Evolutionary conservation across 495 filamentous ascomycete genomes (phyloP).

Genomic region (Bathelium albidoporum): DNA sequence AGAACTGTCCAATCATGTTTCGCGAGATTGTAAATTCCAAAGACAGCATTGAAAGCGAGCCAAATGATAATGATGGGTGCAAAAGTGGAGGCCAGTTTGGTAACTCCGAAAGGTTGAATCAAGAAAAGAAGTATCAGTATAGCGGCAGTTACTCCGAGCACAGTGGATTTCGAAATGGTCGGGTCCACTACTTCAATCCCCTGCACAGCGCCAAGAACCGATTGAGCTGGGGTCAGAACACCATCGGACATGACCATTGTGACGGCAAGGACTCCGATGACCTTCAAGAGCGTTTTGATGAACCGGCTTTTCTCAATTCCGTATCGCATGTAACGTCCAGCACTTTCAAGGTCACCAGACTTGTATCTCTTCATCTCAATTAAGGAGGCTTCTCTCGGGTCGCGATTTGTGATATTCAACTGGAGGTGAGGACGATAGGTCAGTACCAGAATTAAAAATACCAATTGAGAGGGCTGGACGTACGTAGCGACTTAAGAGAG

Average conservation of each 20-base stretch:
- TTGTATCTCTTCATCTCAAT: constrained; percentile 48
- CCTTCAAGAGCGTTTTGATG: constrained; percentile 45
- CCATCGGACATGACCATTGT: constrained; percentile 50
- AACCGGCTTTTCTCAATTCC: constrained; percentile 47
- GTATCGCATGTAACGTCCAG: constrained; percentile 43
- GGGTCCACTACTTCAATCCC: constrained; percentile 44
- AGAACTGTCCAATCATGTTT: constrained; percentile 14
- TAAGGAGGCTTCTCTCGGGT: constrained; percentile 44
- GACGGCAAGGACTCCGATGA: constrained; percentile 57
- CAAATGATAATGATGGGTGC: constrained; percentile 66
- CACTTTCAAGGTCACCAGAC: constrained; percentile 41
- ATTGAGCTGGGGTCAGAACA: constrained; percentile 46
- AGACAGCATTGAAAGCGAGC: constrained; percentile 55
- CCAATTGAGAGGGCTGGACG: constrained; percentile 6
- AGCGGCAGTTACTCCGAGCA: constrained; percentile 57
- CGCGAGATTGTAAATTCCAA: constrained; percentile 51
- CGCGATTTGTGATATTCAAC: constrained; percentile 46
- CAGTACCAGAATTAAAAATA: background rate
- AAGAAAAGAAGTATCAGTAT: constrained; percentile 59
- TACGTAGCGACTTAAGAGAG: constrained; percentile 60
- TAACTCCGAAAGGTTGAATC: constrained; percentile 60
- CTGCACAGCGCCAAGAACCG: constrained; percentile 61
- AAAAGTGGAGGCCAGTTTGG: constrained; percentile 53
- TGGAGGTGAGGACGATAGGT: constrained; percentile 11
- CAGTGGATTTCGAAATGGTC: constrained; percentile 40